Conservation (phyloP, 164 flowering plant species). For the Macadamia integrifolia region DNA sequence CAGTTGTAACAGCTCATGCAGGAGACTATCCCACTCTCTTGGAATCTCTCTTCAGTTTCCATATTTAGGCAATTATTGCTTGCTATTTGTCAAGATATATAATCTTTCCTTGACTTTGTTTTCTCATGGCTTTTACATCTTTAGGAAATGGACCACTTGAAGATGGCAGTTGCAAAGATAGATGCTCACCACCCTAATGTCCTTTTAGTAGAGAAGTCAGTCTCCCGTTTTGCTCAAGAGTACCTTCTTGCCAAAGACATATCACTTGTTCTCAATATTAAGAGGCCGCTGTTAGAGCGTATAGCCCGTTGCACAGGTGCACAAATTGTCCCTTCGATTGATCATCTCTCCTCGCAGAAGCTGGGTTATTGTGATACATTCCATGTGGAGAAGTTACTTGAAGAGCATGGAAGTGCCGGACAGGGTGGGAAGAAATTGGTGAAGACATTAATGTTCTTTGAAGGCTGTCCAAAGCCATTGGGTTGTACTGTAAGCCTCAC, state of each 20-base stretch:
- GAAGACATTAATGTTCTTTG: constrained; percentile 89
- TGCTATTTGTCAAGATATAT: neutral
- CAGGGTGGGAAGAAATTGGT: constrained; percentile 71
- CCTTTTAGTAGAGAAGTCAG: constrained; percentile 93
- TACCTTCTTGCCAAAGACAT: constrained; percentile 84
- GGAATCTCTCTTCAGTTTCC: neutral
- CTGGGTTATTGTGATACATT: constrained; percentile 77
- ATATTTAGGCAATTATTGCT: neutral
- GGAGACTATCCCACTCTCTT: too few species aligned
- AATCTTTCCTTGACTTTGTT: neutral
- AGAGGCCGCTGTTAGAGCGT: constrained; percentile 87
- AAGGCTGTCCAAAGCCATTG: constrained; percentile 91
- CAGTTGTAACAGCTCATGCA: too few species aligned
- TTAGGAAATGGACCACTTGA: constrained; percentile 94
- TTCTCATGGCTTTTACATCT: constrained; percentile 7
- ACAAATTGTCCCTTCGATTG: constrained; percentile 88
- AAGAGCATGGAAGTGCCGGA: constrained; percentile 81
- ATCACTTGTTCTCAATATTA: constrained; percentile 86
- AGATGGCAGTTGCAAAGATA: constrained; percentile 96
- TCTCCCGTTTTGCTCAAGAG: constrained; percentile 88
- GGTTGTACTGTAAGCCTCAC: constrained; percentile 80
- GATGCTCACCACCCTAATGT: constrained; percentile 74
- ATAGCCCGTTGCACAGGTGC: constrained; percentile 94
- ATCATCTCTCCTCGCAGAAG: constrained; percentile 69
- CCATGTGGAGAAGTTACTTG: constrained; percentile 69